A percentile compares a stretch with the other conserved stretches of the same genome.
phyloP scores from a whole-genome alignment of 1,284 basidiomycete species.

The Leccinum insolens region DNA sequence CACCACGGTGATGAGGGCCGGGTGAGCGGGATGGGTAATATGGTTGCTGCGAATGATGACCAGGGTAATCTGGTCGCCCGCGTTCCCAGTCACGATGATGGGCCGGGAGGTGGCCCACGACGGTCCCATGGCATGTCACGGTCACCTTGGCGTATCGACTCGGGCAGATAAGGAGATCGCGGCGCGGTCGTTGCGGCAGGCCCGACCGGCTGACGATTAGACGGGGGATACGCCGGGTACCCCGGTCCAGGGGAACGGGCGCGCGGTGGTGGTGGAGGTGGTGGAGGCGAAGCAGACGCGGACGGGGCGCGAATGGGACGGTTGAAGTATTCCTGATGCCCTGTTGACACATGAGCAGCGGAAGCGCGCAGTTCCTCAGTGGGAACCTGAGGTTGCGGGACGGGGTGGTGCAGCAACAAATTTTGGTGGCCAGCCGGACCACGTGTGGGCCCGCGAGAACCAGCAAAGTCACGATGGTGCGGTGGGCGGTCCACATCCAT shows the following conservation, averaged over 20 bases:
- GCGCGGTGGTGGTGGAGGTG: slow-evolving; percentile 40
- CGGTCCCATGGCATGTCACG: slow-evolving; percentile 61
- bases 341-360: slow-evolving; percentile 36
- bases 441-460: slow-evolving; percentile 48
- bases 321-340: slow-evolving; percentile 58
- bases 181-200: slow-evolving; percentile 54
- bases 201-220: slow-evolving; percentile 51
- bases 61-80: slow-evolving; percentile 52
- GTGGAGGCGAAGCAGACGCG: slow-evolving; percentile 57
- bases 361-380: slow-evolving; percentile 52
- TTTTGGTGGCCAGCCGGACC: slow-evolving; percentile 56
- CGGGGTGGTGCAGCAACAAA: slow-evolving; percentile 67
- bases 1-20: slow-evolving; percentile 32
- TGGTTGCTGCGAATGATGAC: slow-evolving; percentile 36
- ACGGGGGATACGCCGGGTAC: slow-evolving; percentile 47
- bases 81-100: slow-evolving; percentile 56
- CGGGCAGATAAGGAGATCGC: slow-evolving; percentile 59
- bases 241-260: slow-evolving; percentile 51
- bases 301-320: slow-evolving; percentile 50
- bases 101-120: slow-evolving; percentile 40
- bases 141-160: slow-evolving; percentile 40
- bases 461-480: slow-evolving; percentile 55
- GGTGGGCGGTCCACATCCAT: slow-evolving; percentile 83
- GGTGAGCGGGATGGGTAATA: slow-evolving; percentile 36
- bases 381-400: slow-evolving; percentile 53